phyloP scores from a whole-genome alignment of 1,139 yeast genomes.

The Hyphopichia wangnamkhiaoensis region DNA sequence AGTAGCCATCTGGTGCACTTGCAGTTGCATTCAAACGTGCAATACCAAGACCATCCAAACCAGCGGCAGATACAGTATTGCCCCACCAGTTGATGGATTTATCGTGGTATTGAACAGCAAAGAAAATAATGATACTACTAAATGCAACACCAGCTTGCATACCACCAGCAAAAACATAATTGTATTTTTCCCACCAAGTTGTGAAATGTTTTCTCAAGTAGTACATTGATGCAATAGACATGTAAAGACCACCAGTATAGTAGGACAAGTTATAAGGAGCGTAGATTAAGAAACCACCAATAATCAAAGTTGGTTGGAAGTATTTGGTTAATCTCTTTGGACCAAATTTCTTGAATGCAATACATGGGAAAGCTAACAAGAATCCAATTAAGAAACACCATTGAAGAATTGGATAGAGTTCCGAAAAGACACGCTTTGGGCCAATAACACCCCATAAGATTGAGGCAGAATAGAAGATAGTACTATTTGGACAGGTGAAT shows the following conservation, averaged over 20 bases:
- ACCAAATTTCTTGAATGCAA: slow-evolving; percentile 39
- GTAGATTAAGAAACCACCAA: slow-evolving; percentile 37
- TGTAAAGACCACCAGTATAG: slow-evolving; percentile 43
- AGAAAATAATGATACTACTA: slow-evolving; percentile 52
- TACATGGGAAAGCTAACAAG: slow-evolving; percentile 43
- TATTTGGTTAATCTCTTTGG: slow-evolving; percentile 26
- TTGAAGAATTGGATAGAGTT: slow-evolving; percentile 48
- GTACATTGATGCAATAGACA: slow-evolving; percentile 47
- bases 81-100: slow-evolving; percentile 60
- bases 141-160: slow-evolving; percentile 57
- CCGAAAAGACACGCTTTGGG: slow-evolving; percentile 56
- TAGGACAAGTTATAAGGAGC: slow-evolving; percentile 57
- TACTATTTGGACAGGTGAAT: slow-evolving; percentile 52
- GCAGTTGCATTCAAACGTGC: slow-evolving; percentile 14
- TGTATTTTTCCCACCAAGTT: slow-evolving; percentile 63
- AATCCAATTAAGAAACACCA: slow-evolving; percentile 60
- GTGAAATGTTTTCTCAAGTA: slow-evolving; percentile 44
- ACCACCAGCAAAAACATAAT: slow-evolving; percentile 52
- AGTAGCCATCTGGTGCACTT: slow-evolving; percentile 41
- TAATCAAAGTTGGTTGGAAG: slow-evolving; percentile 46
- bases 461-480: slow-evolving; percentile 51
- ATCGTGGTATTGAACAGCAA: slow-evolving; percentile 50
- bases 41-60: slow-evolving; percentile 43
- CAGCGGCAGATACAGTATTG: slow-evolving; percentile 42
- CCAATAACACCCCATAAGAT: slow-evolving; percentile 68